Percentiles rank a stretch among this genome's conserved stretches.
Conservation (phyloP, 352 stramenopile genomes). For the Aphanomyces invadans region DNA sequence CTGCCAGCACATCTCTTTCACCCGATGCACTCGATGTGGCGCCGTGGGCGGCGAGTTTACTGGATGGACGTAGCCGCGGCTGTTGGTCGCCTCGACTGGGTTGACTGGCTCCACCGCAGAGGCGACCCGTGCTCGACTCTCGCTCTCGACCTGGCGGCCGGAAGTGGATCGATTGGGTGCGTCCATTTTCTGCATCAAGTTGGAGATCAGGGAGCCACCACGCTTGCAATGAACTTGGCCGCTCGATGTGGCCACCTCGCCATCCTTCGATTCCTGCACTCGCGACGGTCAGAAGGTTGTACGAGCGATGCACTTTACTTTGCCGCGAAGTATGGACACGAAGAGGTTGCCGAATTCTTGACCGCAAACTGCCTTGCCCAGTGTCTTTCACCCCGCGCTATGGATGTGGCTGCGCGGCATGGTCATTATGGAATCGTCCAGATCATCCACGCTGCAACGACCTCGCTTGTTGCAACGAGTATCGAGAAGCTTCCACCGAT, state of each 20-base stretch:
- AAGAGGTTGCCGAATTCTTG: background rate
- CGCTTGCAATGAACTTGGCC: constrained; percentile 17
- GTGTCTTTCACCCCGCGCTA: background rate
- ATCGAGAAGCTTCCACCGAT: background rate
- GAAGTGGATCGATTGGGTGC: background rate
- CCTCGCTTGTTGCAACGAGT: no score
- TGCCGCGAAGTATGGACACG: background rate
- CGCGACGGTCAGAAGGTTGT: constrained; percentile 10
- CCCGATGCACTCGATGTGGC: background rate
- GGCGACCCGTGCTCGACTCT: background rate
- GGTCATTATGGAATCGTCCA: constrained; percentile 7
- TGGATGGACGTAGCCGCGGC: constrained; percentile 3
- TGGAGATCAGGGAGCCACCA: constrained; percentile 1
- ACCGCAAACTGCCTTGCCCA: background rate
- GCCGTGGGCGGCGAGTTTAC: background rate
- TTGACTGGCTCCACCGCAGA: background rate
- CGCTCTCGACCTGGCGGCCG: constrained; percentile 9
- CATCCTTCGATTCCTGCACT: constrained; percentile 16
- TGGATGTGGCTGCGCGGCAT: background rate
- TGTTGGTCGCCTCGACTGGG: background rate
- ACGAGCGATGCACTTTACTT: constrained; percentile 13
- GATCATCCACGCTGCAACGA: background rate
- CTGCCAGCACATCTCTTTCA: background rate
- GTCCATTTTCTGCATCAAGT: constrained; percentile 21
- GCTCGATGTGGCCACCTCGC: constrained; percentile 8